Evolutionary conservation across 257 asterid species (phyloP), one percentile per base, ranked within the genome.

Genomic region (Solanum medicagineum): DNA sequence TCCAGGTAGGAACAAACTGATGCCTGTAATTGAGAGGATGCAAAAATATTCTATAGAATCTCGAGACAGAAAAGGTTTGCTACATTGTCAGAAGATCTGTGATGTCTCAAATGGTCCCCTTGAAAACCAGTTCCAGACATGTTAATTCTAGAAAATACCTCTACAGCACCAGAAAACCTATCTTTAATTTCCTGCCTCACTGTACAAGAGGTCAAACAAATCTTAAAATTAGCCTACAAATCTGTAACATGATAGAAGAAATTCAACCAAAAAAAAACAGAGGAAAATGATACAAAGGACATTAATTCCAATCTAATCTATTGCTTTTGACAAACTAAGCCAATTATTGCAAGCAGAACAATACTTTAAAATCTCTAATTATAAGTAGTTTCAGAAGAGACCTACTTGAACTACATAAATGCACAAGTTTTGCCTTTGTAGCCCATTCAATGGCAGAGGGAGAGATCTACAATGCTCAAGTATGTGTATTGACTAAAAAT

Each of bases 31-130:
- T 49, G 82, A 15, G 81, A 75, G 82, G 63, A 77, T 51, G 62
- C 26, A 53, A 36, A 51, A 77, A 77, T 24, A 26, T 51, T 5
- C 6, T 51, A 44, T 20, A 10, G 75, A 20, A n/a, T 3, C 71
- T 14, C 8, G 24, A 44, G 45, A 29, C 29, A 26, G 29, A 26
- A 26, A 26, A 26, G 29, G 29, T 26, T 26, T 26, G 29, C 29
- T 26, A 26, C 29, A n/a, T 90, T 88, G 2, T 93, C 96, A 15
- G 93, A 87, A 65, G 92, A 81, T 91, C 91, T 91, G 84, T 93
- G 93, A 84, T 93, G 92, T 86, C 92, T 92, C 83, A 77, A 90
- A 77, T 84, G 89, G 85, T 94, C 97, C 85, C 92, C 94, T 54
- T 85, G 94, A 88, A 91, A 71, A 85, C 93, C 95, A 26, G 94